phyloP scores from a whole-genome alignment of 345 rosid genomes.

The Combretum micranthum region DNA sequence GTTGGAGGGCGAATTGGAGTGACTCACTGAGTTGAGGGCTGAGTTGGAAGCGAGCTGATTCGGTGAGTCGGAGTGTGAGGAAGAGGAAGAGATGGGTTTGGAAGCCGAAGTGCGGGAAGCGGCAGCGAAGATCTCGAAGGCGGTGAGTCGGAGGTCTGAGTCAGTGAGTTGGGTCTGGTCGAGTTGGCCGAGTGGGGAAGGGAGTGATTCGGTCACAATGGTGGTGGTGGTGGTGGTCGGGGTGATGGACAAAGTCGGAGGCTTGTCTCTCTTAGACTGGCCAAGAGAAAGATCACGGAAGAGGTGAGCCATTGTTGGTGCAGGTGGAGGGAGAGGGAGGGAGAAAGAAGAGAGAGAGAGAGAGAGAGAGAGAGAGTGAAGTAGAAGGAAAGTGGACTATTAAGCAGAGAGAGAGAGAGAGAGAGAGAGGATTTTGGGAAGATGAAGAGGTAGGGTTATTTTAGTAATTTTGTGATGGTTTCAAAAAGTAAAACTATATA shows the following conservation, averaged over 20 bases:
- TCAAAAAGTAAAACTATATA: no score
- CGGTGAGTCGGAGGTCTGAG: conserved; percentile 72
- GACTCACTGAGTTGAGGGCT: conserved; percentile 2
- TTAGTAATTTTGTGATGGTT: background rate
- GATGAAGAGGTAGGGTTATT: conserved; percentile 5
- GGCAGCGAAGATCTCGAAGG: conserved; percentile 93
- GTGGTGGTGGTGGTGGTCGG: conserved; percentile 14
- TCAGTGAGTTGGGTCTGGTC: conserved; percentile 49
- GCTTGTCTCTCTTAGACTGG: conserved; percentile 64
- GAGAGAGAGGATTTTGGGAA: conserved; percentile 1
- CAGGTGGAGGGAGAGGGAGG: conserved; percentile 4
- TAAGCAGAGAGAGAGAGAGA: background rate
- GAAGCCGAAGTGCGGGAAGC: conserved; percentile 77
- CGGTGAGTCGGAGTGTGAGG: conserved; percentile 37
- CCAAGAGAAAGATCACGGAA: conserved; percentile 92
- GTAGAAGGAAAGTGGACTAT: conserved; percentile 8
- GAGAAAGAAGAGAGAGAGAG: no score
- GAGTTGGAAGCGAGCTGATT: conserved; percentile 10
- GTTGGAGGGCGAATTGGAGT: conserved; percentile 24
- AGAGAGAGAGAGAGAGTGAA: background rate
- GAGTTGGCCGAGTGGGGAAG: conserved; percentile 77
- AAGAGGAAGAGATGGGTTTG: conserved; percentile 43
- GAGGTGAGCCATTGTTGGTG: conserved; percentile 71
- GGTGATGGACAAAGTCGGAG: conserved; percentile 9
- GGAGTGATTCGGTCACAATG: conserved; percentile 41